Evolutionary conservation across 805 yeast genomes (phyloP).

Genomic region (Clavispora phyllophila): DNA sequence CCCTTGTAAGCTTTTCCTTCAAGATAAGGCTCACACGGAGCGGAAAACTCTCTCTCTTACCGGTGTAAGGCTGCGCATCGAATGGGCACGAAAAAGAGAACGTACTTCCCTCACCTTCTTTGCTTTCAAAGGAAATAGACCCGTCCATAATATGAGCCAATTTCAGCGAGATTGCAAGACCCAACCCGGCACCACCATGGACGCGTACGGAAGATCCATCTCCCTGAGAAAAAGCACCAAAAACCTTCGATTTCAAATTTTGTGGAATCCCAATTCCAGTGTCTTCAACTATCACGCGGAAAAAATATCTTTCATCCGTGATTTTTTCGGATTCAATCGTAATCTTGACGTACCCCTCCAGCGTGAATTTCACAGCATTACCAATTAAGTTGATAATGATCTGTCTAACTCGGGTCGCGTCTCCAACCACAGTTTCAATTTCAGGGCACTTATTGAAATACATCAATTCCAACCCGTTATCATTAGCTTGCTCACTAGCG

Average conservation of each 20-base stretch:
- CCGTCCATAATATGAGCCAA: constrained; percentile 49
- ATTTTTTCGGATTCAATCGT: constrained; percentile 27
- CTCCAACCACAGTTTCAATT: constrained; percentile 39
- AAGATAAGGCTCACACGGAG: constrained; percentile 29
- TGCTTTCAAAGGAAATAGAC: constrained; percentile 39
- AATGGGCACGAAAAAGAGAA: constrained; percentile 35
- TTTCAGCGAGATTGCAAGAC: constrained; percentile 45
- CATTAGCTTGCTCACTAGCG: constrained; percentile 44
- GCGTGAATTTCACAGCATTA: constrained; percentile 49
- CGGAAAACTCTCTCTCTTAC: constrained; percentile 7
- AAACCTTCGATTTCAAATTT: constrained; percentile 39
- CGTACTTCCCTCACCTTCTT: constrained; percentile 43
- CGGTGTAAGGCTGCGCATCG: constrained; percentile 20
- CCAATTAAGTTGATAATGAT: constrained; percentile 49
- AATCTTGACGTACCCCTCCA: constrained; percentile 38
- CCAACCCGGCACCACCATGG: constrained; percentile 51
- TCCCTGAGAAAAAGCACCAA: constrained; percentile 52
- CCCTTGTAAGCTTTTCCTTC: constrained; percentile 23
- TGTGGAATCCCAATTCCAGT: constrained; percentile 53
- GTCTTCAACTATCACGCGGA: constrained; percentile 39
- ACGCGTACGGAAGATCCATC: constrained; percentile 49
- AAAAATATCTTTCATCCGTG: constrained; percentile 29
- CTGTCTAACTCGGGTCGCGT: constrained; percentile 46
- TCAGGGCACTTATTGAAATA: constrained; percentile 38
- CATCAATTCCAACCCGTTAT: constrained; percentile 41